Evolutionary conservation across 176 grass and related monocot species (phyloP), one percentile per base, ranked within the genome.

Genomic region (Rhynchospora tenuis): DNA sequence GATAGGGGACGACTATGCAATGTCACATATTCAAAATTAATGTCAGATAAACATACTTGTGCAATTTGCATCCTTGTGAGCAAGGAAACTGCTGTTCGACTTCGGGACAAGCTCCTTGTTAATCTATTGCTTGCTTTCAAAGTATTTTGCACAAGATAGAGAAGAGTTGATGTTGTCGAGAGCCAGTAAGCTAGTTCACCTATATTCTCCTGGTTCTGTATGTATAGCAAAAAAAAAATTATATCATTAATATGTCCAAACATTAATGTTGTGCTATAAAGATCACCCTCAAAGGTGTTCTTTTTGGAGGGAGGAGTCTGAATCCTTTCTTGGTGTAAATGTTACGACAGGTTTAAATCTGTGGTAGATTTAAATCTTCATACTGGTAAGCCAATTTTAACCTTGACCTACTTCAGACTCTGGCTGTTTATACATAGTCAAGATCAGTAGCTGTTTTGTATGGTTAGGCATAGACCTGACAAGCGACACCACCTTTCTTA

Each of bases 171-270:
- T 67, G 95, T 87, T 52, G 90, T 94, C 1, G 95, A 98, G 78
- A 98, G 73, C 95, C 95, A 98, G 83, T 98, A 98, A 66, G 95
- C 84, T 76, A 94, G 81, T 85, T 92, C 92, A 50, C 83, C 84
- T 89, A 85, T 84, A 91, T 59, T 94, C 80, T 92, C 85, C 42
- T 87, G 78, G 31, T 87, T 86, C 94, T 97, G 83, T 65, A 43
- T 9, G 13, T 61, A n/a, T 43, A 24, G 12, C 10, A 33, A 12
- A 62, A 44, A 81, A 63, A 23, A 44, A 81, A 63, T 14, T 12
- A 17, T 52, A 54, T 29, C 64, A 68, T 19, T 17, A 68, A 68
- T 75, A 52, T 13, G 47, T 15, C 15, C 15, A 7, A 44, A 69
- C 20, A 74, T 51, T 27, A 22, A 52, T 52, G 19, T 71, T 22